Evolutionary conservation across 2,329 filamentous ascomycete genomes (phyloP), one percentile per base, ranked within the genome.

Genomic region (Acrocalymma vagum): DNA sequence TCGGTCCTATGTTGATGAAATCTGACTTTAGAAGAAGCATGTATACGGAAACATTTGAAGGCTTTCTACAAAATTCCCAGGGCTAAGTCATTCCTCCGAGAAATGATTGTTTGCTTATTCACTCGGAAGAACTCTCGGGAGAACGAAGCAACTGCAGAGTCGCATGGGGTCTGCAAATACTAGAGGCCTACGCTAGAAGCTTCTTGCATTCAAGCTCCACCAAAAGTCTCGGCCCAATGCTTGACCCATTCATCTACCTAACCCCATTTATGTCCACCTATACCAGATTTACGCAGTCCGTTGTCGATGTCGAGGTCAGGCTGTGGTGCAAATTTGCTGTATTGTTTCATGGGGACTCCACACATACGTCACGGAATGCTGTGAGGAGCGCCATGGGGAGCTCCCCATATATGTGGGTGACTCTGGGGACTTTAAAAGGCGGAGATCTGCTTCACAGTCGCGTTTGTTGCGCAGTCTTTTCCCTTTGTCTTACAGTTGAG

Each of bases 161-260:
- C 55, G 43, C 57, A 60, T 48, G 58, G 59, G 58, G 57, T 51
- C 38, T 52, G 41, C 56, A n/a, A n/a, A n/a, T n/a, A n/a, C n/a
- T 62, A 63, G 55, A 63, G 58, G 57, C 60, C 60, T 63, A 51
- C 47, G 56, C 55, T 38, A 45, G 33, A 36, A 24, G 46, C 23
- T 51, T 48, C 47, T 48, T 51, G 47, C 58, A 58, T 38, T 42
- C 45, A 59, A 59, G 55, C 56, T 57, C 51, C 54, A 58, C 51
- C 45, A 59, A 60, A 55, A 44, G 29, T 37, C n/a, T 47, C 44
- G 48, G 46, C 25, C 51, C 50, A 42, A 45, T 51, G 54, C 56
- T 57, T 60, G 45, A 48, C 24, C 34, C 32, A 45, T 42, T 52
- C 55, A 54, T 55, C 34, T 30, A 27, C 29, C 51, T 51, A 46